phyloP scores from a whole-genome alignment of 1,139 yeast species.

The Pneumocystis carinii region DNA sequence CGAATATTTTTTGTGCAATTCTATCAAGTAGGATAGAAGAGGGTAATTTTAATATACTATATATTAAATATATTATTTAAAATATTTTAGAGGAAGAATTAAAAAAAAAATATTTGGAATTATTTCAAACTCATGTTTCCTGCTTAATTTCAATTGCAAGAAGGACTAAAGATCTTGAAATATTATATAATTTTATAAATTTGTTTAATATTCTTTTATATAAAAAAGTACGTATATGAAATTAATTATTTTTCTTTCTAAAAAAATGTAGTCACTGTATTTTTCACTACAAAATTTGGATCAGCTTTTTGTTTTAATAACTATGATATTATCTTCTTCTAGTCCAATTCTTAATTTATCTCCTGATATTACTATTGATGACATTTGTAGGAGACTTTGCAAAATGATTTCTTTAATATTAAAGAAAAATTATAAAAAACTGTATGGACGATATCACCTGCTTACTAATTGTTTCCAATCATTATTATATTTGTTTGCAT shows the following conservation, averaged over 20 bases:
- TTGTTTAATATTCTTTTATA: neutral
- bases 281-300: neutral
- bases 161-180: neutral
- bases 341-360: neutral
- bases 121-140: neutral
- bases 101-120: neutral
- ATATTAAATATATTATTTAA: neutral
- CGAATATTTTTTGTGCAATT: neutral
- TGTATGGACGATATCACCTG: neutral
- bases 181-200: neutral
- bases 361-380: neutral
- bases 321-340: neutral
- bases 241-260: neutral
- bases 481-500: neutral
- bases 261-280: neutral
- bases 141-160: neutral
- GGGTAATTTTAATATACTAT: neutral
- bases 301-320: neutral
- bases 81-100: neutral
- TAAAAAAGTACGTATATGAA: neutral
- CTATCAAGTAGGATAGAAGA: neutral
- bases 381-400: neutral
- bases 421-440: neutral
- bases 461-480: neutral
- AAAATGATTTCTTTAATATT: neutral